These are phyloP conservation scores for Combretum micranthum DNA, from an alignment of 345 rosid genomes.

Conservation along the genomic window DNA sequence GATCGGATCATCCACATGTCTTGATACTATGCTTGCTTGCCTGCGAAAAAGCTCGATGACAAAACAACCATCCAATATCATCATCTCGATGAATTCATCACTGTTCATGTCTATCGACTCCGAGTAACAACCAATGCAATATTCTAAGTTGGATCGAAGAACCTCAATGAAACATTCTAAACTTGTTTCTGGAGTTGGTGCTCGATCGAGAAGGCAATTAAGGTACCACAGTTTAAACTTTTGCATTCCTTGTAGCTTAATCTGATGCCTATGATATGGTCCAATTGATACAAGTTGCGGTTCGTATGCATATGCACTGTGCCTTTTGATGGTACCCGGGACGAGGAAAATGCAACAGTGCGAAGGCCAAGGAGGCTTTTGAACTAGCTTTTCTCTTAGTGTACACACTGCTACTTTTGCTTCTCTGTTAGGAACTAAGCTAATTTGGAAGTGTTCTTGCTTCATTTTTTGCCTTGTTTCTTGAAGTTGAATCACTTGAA, in stretches of 20 bases:
- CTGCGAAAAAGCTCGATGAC: conserved; percentile 11
- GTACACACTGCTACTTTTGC: too few species aligned
- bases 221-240: conserved; percentile 10
- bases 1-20: conserved; percentile 6
- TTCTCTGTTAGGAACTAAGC: too few species aligned
- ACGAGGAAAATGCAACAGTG: conserved; percentile 1
- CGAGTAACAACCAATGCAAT: conserved; percentile 5
- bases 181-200: background rate
- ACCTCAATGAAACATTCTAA: background rate
- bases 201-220: conserved; percentile 7
- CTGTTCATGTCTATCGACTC: background rate
- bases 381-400: too few species aligned
- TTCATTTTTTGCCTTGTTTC: too few species aligned
- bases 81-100: conserved; percentile 12
- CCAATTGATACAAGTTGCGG: conserved; percentile 18
- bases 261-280: conserved; percentile 11
- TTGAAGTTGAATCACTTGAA: too few species aligned
- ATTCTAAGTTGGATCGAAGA: background rate
- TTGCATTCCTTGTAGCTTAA: conserved; percentile 5
- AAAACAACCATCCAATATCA: conserved; percentile 21
- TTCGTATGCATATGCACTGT: background rate
- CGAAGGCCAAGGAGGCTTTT: conserved; percentile 12
- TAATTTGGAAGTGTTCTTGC: background rate
- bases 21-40: background rate
- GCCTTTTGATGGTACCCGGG: conserved; percentile 3